These are phyloP conservation scores for Rhynchospora tenuis DNA, from an alignment of 176 grass and related monocot species.

Conservation along the genomic window DNA sequence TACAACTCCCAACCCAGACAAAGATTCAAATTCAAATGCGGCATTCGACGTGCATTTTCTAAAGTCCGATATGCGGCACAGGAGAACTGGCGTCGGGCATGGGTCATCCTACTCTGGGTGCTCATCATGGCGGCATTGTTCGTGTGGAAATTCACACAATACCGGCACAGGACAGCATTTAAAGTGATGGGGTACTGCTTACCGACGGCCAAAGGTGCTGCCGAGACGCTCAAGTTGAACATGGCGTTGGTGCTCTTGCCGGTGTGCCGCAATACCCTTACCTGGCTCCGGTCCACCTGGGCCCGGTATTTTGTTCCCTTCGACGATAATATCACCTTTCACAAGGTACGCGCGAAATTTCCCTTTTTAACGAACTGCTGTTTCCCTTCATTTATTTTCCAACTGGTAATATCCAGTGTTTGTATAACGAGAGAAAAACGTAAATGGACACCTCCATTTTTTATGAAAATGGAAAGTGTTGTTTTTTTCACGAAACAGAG, in stretches of 20 bases:
- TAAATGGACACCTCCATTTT: background rate
- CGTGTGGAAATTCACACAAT: conserved; percentile 88
- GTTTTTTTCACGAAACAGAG: background rate
- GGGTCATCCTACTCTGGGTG: conserved; percentile 78
- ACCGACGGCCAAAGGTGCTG: conserved; percentile 79
- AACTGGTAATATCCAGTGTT: background rate
- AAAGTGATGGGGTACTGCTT: conserved; percentile 94
- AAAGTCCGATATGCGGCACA: conserved; percentile 44
- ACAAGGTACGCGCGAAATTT: conserved; percentile 59
- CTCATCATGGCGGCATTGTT: conserved; percentile 56
- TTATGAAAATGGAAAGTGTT: background rate
- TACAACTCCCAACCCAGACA: conserved; percentile 1
- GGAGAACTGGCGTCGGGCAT: conserved; percentile 81
- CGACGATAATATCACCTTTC: conserved; percentile 98
- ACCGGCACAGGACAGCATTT: conserved; percentile 50
- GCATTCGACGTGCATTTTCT: conserved; percentile 20
- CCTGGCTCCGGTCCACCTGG: conserved; percentile 91
- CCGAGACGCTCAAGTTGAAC: conserved; percentile 97
- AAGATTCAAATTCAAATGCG: background rate
- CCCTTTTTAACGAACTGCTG: background rate
- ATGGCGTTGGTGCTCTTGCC: conserved; percentile 94
- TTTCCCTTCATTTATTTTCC: background rate
- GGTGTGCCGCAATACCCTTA: conserved; percentile 95
- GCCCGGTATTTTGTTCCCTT: conserved; percentile 90
- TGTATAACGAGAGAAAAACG: background rate